Evolutionary conservation across 306 rosid species (phyloP), one percentile per base, ranked within the genome.

Genomic region (Medicago ruthenica): DNA sequence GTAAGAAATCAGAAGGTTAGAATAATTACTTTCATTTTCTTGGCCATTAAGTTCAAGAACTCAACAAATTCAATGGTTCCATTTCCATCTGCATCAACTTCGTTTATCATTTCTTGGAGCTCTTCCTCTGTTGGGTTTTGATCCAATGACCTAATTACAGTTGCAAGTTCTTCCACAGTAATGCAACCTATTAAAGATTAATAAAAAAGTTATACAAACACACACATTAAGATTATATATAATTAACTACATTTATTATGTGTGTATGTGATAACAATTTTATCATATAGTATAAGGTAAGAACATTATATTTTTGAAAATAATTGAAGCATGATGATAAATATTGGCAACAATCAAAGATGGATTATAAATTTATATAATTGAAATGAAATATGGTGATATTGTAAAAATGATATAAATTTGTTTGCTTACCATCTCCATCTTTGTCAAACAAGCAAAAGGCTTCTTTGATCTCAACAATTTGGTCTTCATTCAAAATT

Each of bases 71-170:
- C 98, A 4, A 92, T 94, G 6, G 96, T 94, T 27, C 98, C 98
- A 78, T 94, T 92, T 48, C 97, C 96, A 73, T 94, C 97, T 36
- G 79, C 84, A 80, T 93, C 98, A 0, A 93, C 91, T 64, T 89
- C 94, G 15, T 57, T 87, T 4, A 91, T 93, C 96, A 93, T 93
- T 39, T 85, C 96, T 34, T 83, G 91, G 62, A 93, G 91, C 76
- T 93, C 98, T 83, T 88, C 86, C 70, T 91, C 92, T 4, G 96
- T 93, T 7, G 98, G 98, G 53, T 93, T 93, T 71, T 91, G 96
- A 89, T 91, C 98, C 86, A 93, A 70, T 42, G 98, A 93, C 27
- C 97, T 75, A 31, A 91, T 91, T 9, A 93, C 96, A 0, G 96
- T 89, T 9, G 91, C 97, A 78, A 93, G 80, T 91, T 93, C 98